Conservation (phyloP, 1,139 yeast species). For the Scheffersomyces parashehatae region DNA sequence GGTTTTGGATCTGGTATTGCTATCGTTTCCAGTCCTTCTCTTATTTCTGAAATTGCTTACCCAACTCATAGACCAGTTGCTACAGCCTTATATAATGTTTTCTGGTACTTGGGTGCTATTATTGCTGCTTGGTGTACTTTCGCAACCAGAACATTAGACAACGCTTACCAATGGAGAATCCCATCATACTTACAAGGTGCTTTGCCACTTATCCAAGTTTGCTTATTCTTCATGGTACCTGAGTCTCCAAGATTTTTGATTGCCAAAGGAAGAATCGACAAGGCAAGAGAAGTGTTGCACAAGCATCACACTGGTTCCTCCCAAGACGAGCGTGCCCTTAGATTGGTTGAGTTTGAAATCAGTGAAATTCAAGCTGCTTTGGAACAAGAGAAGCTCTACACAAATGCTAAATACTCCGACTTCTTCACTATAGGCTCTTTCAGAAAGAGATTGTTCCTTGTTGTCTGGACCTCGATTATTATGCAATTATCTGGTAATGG, state of each 20-base stretch:
- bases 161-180: conserved; percentile 42
- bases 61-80: conserved; percentile 49
- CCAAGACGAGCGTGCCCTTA: conserved; percentile 27
- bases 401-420: conserved; percentile 31
- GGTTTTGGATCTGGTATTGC: conserved; percentile 44
- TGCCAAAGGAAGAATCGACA: conserved; percentile 34
- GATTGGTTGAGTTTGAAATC: conserved; percentile 45
- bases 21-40: conserved; percentile 39
- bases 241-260: conserved; percentile 51
- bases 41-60: conserved; percentile 44
- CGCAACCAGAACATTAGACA: conserved; percentile 38
- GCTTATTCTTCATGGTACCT: conserved; percentile 37
- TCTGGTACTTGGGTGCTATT: conserved; percentile 46
- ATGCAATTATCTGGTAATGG: conserved; percentile 56
- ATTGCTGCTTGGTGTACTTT: conserved; percentile 57
- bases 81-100: conserved; percentile 51
- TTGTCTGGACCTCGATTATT: conserved; percentile 32
- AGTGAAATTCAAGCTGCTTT: conserved; percentile 45
- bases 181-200: conserved; percentile 49
- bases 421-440: conserved; percentile 35
- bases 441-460: conserved; percentile 46
- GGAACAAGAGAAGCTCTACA: conserved; percentile 30
- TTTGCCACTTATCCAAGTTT: conserved; percentile 28
- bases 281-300: conserved; percentile 35
- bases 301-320: conserved; percentile 42